Base-by-base conservation (phyloP, 306 rosid species). In the Rosa multiflora region DNA sequence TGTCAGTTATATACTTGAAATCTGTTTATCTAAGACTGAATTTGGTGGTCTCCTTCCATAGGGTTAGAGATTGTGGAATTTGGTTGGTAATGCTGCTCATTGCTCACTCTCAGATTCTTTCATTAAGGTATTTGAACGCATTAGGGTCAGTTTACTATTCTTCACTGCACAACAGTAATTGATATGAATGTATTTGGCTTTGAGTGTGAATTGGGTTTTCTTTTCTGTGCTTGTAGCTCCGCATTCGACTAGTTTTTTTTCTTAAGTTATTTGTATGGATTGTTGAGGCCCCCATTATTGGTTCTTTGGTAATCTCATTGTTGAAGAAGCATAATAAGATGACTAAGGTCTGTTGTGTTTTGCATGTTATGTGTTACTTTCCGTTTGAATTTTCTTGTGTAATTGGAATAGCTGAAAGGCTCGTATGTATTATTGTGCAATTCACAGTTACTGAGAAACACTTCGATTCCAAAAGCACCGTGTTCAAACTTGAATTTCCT, bases 401-500 rank as follows among this genome's bases (percentile, higher is more conserved):
- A 26, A 26, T 26, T 26, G 29, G 29, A 26, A 26, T 26, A 26
- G 29, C 29, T 26, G 29, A 26, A 26, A 26, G 29, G 29, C 29
- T 26, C 29, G 29, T 26, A 59, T 79, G n/a, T 78, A 26, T 70
- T 71, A 26, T 14, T 67, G 76, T 72, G 70, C 72, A 40, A 40
- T 76, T 62, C 69, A 76, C 87, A 91, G 97, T 21, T 89, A 82
- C 59, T 94, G 90, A 88, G 80, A 78, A 81, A 89, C 78, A 92
- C 95, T 42, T 90, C 62, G 66, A 91, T 94, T 79, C 97, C 99
- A 0, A 97, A 94, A 80, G 83, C 82, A 23, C 97, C 51, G 92
- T 94, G 97, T 92, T 92, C 78, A 92, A 84, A 86, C 97, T 97
- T 74, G 99, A 94, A 85, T 94, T 83, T 88, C 97, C 97, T 74